Evolutionary conservation across 106 monocot genomes (phyloP).

Genomic region (Narthecium ossifragum): DNA sequence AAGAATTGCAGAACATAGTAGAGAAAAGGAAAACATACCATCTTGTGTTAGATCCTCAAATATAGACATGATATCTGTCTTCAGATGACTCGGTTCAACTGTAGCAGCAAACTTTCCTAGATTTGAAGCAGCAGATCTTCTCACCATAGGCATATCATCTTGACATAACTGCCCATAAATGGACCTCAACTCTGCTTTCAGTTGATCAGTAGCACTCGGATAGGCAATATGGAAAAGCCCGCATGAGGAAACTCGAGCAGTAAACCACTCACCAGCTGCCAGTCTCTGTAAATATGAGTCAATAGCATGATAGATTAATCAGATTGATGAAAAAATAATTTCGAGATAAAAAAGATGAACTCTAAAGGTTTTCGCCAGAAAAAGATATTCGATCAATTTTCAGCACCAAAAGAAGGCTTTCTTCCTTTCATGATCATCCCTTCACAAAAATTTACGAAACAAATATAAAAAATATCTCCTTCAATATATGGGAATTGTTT

Average conservation of each 20-base stretch:
- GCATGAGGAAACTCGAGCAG: conserved; percentile 90
- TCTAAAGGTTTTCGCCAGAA: too few species aligned
- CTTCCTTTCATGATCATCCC: too few species aligned
- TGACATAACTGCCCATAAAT: conserved; percentile 81
- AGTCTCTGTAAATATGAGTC: conserved; percentile 42
- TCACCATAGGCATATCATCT: conserved; percentile 98
- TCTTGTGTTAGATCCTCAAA: conserved; percentile 91
- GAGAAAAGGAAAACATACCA: conserved; percentile 28
- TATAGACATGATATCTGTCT: conserved; percentile 76
- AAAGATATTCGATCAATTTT: too few species aligned
- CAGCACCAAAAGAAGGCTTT: too few species aligned
- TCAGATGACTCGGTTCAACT: conserved; percentile 67
- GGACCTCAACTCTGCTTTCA: conserved; percentile 73
- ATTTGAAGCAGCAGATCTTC: conserved; percentile 87
- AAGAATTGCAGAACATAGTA: neutral
- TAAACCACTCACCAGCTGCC: conserved; percentile 96
- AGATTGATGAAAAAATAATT: neutral
- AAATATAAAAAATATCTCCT: neutral
- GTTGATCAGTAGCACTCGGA: conserved; percentile 66
- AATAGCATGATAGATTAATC: neutral
- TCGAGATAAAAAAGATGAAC: conserved; percentile 1
- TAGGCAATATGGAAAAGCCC: conserved; percentile 89
- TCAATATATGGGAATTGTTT: too few species aligned
- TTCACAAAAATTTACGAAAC: conserved; percentile 3
- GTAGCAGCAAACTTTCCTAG: conserved; percentile 86